Conservation (phyloP, 2,329 filamentous ascomycete genomes). For the Nemania sp. region DNA sequence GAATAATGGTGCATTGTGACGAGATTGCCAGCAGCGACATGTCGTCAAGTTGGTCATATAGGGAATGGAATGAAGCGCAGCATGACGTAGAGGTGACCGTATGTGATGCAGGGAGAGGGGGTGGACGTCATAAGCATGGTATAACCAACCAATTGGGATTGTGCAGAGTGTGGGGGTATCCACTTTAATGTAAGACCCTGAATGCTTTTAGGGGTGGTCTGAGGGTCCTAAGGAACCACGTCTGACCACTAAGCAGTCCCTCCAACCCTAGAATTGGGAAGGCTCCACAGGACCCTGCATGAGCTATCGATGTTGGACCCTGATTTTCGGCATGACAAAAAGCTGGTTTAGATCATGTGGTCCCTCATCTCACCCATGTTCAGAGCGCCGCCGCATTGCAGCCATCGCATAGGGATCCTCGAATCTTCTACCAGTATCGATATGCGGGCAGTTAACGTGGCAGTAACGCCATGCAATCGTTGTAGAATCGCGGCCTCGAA, state of each 20-base stretch:
- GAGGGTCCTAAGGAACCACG: constrained; percentile 13
- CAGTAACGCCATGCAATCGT: background rate
- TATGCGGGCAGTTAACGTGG: constrained; percentile 13
- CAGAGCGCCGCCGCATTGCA: constrained; percentile 8
- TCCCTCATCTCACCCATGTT: constrained; percentile 1
- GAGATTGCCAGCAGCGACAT: constrained; percentile 14
- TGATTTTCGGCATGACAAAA: constrained; percentile 25
- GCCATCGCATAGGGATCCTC: constrained; percentile 3
- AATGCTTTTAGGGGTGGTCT: background rate
- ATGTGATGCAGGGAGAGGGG: constrained; percentile 20
- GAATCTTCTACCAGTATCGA: constrained; percentile 22
- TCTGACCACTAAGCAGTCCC: background rate
- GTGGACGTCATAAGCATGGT: constrained; percentile 21
- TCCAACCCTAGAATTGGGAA: constrained; percentile 18
- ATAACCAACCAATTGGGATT: constrained; percentile 12
- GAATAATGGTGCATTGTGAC: constrained; percentile 11
- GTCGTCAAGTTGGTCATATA: constrained; percentile 19
- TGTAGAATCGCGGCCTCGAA: constrained; percentile 4
- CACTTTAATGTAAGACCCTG: too few species aligned
- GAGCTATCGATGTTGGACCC: constrained; percentile 36
- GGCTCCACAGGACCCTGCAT: constrained; percentile 37
- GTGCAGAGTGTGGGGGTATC: background rate
- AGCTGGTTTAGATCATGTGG: constrained; percentile 17
- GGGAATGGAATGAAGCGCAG: constrained; percentile 7
- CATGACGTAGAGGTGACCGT: constrained; percentile 25